Percentiles rank a stretch among this genome's conserved stretches.
phyloP scores from a whole-genome alignment of 179 eudicot species.

The Camellia oleifera region DNA sequence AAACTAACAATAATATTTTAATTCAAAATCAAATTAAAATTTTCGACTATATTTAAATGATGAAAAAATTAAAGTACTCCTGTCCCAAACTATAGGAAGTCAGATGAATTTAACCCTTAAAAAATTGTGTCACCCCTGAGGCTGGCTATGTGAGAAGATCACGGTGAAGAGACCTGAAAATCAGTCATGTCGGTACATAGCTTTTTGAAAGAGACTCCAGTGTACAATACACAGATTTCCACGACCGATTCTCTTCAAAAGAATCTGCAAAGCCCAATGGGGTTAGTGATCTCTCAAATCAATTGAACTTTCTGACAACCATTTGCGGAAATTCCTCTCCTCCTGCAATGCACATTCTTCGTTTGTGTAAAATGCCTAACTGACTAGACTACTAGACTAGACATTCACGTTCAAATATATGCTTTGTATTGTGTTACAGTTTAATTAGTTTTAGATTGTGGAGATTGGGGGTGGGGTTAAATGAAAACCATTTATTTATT shows the following conservation, averaged over 20 bases:
- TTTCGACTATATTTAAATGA: too few species aligned
- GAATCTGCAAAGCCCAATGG: neutral
- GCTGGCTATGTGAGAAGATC: neutral
- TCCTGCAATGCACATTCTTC: neutral
- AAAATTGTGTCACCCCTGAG: too few species aligned
- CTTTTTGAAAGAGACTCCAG: constrained; percentile 2
- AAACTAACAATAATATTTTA: too few species aligned
- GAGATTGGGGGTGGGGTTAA: neutral
- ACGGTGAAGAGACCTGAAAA: neutral
- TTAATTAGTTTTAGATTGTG: too few species aligned
- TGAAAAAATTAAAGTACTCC: too few species aligned
- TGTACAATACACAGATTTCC: neutral
- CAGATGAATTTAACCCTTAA: too few species aligned
- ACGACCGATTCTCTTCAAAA: neutral
- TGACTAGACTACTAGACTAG: constrained; percentile 1
- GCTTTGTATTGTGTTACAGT: neutral
- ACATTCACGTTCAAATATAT: neutral
- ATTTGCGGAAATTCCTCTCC: constrained; percentile 13
- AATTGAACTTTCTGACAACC: neutral
- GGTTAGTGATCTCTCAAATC: constrained; percentile 8
- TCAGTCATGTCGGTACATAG: neutral
- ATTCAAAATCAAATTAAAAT: too few species aligned
- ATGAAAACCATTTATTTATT: too few species aligned
- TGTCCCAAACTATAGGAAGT: too few species aligned
- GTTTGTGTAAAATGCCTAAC: too few species aligned